These are phyloP conservation scores for Aspergillus sp. DNA, from an alignment of 2,329 filamentous ascomycete species.

Conservation along the genomic window DNA sequence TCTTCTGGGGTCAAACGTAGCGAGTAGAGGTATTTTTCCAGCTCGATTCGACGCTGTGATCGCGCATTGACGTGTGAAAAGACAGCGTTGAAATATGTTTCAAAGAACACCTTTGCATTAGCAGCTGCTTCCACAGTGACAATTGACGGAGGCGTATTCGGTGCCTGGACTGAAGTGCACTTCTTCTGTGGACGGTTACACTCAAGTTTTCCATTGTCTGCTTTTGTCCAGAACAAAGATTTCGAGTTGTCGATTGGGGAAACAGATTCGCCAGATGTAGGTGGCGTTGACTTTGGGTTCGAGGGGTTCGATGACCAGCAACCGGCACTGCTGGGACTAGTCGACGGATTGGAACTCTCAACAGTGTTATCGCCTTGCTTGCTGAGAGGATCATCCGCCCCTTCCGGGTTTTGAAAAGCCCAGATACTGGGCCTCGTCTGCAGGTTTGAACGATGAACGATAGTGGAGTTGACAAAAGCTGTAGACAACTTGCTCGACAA, in stretches of 20 bases:
- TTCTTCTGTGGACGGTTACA: constrained; percentile 1
- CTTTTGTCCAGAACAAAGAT: constrained; percentile 1
- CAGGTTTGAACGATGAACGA: constrained; percentile 33
- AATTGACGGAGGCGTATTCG: constrained; percentile 25
- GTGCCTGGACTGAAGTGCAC: constrained; percentile 7
- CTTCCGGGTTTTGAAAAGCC: constrained; percentile 12
- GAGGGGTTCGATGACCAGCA: constrained; percentile 15
- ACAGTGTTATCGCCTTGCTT: constrained; percentile 22
- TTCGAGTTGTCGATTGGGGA: constrained; percentile 12
- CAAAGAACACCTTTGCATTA: constrained; percentile 77
- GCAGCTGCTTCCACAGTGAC: constrained; percentile 69
- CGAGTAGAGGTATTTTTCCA: constrained; percentile 59
- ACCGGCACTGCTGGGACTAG: constrained; percentile 19
- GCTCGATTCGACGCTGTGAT: constrained; percentile 52
- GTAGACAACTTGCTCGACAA: constrained; percentile 33
- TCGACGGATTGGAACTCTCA: constrained; percentile 30
- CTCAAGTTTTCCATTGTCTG: neutral
- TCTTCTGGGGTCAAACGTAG: constrained; percentile 52
- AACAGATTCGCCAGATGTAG: constrained; percentile 29
- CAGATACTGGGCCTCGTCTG: constrained; percentile 28
- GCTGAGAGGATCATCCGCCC: constrained; percentile 5
- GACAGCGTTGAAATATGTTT: constrained; percentile 73
- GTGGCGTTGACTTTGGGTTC: constrained; percentile 26
- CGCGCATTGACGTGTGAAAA: constrained; percentile 53
- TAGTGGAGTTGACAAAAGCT: constrained; percentile 34